These are phyloP conservation scores for Didymella pomorum DNA, from an alignment of 2,329 filamentous ascomycete genomes.

Conservation along the genomic window DNA sequence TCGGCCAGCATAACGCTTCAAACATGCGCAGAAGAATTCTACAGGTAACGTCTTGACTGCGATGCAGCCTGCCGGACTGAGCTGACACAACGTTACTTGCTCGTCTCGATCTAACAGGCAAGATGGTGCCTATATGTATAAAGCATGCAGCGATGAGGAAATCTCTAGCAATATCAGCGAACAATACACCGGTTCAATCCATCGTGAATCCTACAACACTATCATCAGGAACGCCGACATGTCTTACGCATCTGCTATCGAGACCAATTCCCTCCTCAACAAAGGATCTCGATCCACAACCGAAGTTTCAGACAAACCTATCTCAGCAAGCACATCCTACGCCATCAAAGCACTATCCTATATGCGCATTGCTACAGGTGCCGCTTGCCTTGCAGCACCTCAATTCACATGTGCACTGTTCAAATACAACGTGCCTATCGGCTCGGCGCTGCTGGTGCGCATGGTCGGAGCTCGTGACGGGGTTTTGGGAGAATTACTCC, in stretches of 20 bases:
- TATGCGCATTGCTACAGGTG: slow-evolving; percentile 32
- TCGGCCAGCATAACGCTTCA: background rate
- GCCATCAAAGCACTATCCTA: slow-evolving; percentile 33
- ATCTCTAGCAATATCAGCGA: background rate
- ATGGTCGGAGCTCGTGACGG: slow-evolving; percentile 37
- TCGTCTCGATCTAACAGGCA: too few species aligned
- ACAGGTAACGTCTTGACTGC: background rate
- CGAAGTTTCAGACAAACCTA: slow-evolving; percentile 12
- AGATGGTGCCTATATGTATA: background rate
- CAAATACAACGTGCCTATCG: slow-evolving; percentile 25
- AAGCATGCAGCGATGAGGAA: background rate
- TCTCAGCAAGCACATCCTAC: slow-evolving; percentile 21
- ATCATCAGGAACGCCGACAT: background rate
- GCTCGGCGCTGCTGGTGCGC: slow-evolving; percentile 26
- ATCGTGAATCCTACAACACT: background rate
- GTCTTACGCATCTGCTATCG: background rate
- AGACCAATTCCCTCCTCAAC: slow-evolving; percentile 27
- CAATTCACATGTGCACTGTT: slow-evolving; percentile 31
- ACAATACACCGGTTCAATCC: background rate
- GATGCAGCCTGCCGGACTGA: background rate
- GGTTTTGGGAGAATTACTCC: slow-evolving; percentile 35
- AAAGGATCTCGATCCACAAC: slow-evolving; percentile 15
- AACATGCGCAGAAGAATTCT: background rate
- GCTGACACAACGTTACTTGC: background rate
- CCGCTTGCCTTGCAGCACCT: slow-evolving; percentile 32